Conservation (phyloP, 352 stramenopile genomes). For the Globisporangium echinulatum region DNA sequence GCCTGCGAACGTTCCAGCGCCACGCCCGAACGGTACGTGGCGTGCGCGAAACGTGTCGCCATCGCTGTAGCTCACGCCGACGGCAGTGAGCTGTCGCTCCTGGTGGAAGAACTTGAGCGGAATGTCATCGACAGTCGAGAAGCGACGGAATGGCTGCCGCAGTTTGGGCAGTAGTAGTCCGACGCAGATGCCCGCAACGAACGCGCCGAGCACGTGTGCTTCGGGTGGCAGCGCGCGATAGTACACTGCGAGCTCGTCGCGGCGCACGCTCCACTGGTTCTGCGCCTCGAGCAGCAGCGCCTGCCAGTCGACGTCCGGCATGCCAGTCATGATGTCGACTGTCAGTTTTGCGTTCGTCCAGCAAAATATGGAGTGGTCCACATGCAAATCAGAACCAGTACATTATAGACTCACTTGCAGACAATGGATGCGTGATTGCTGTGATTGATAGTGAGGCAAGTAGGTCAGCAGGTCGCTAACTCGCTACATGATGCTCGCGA, state of each 20-base stretch:
- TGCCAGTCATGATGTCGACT: not conserved
- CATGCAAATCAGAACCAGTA: too few species aligned
- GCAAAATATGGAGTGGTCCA: too few species aligned
- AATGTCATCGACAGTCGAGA: conserved; percentile 74
- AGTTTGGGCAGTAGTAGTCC: conserved; percentile 50
- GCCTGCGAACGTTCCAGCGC: conserved; percentile 32
- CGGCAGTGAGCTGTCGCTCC: conserved; percentile 41
- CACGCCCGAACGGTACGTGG: conserved; percentile 47
- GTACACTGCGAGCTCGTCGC: conserved; percentile 13
- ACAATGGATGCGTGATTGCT: too few species aligned
- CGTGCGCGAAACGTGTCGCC: conserved; percentile 81
- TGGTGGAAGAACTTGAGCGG: conserved; percentile 65
- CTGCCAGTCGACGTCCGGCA: conserved; percentile 11
- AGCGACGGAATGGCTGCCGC: conserved; percentile 60
- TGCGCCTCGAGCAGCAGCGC: conserved; percentile 9
- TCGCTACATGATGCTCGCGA: too few species aligned
- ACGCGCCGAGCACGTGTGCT: conserved; percentile 37
- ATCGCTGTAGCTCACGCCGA: conserved; percentile 59
- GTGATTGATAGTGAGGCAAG: too few species aligned
- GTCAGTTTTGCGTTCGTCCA: too few species aligned
- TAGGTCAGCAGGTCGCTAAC: too few species aligned
- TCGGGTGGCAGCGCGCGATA: conserved; percentile 29
- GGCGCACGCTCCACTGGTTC: conserved; percentile 5
- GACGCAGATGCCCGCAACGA: conserved; percentile 45
- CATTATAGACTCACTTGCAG: too few species aligned